phyloP scores from a whole-genome alignment of 352 stramenopile genomes.

The Globisporangium barbulae region DNA sequence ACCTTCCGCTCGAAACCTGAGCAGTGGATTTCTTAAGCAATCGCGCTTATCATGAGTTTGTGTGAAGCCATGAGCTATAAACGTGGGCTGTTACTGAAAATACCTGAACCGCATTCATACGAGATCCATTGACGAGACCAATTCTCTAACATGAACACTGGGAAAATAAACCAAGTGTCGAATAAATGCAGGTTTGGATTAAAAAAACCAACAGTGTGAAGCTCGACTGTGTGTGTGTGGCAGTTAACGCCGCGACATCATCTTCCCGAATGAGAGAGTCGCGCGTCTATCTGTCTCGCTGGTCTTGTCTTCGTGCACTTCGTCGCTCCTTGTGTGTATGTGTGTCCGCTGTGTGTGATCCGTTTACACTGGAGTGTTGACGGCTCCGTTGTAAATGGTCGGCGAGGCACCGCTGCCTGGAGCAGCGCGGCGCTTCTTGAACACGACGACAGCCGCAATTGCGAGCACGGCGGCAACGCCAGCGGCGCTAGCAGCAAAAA shows the following conservation, averaged over 20 bases:
- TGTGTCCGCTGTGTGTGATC: not conserved
- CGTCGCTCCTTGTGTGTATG: not conserved
- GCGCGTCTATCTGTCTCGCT: not conserved
- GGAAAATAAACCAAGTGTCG: not conserved
- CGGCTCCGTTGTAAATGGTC: constrained; percentile 17
- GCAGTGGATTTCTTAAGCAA: not conserved
- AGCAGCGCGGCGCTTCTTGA: constrained; percentile 21
- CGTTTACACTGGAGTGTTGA: constrained; percentile 15
- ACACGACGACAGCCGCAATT: constrained; percentile 33
- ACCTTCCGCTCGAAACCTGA: constrained; percentile 50
- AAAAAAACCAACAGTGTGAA: not conserved
- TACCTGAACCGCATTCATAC: too few relatives aligned
- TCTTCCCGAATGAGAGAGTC: not conserved
- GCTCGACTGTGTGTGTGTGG: too few relatives aligned
- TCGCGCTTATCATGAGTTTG: not conserved
- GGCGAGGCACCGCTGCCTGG: constrained; percentile 3
- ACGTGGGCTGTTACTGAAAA: not conserved
- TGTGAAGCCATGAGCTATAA: not conserved
- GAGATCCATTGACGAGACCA: not conserved
- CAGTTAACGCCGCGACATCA: not conserved
- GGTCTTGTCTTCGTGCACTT: not conserved
- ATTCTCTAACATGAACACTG: not conserved
- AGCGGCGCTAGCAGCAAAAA: constrained; percentile 17
- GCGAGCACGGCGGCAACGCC: constrained; percentile 31
- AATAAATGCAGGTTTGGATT: constrained; percentile 4